A percentile compares a stretch with the other conserved stretches of the same genome.
phyloP scores from a whole-genome alignment of 2,329 filamentous ascomycete genomes.

The Fusarium sp. region DNA sequence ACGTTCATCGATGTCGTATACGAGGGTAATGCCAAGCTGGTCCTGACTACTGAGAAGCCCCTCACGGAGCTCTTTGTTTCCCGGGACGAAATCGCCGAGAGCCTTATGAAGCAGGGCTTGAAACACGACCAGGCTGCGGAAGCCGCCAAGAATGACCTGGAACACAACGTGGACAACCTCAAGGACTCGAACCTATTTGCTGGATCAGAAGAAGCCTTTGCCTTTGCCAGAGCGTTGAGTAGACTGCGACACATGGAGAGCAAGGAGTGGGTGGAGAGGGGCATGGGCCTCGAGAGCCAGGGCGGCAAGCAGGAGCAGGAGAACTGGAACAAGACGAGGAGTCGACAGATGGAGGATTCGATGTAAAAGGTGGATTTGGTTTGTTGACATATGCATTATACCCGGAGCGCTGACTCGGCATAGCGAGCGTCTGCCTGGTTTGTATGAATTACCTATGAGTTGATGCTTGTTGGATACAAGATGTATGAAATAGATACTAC shows the following conservation, averaged over 20 bases:
- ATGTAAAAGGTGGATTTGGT: slow-evolving; percentile 55
- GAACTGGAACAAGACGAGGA: slow-evolving; percentile 70
- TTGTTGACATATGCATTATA: slow-evolving; percentile 41
- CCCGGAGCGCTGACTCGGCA: slow-evolving; percentile 42
- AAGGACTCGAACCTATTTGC: slow-evolving; percentile 88
- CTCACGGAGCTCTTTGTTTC: slow-evolving; percentile 87
- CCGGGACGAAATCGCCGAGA: slow-evolving; percentile 69
- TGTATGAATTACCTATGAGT: slow-evolving; percentile 34
- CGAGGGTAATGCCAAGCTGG: slow-evolving; percentile 89
- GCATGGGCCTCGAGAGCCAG: slow-evolving; percentile 68
- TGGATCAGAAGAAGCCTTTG: slow-evolving; percentile 95
- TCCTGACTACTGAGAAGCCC: slow-evolving; percentile 87
- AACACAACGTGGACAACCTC: slow-evolving; percentile 81
- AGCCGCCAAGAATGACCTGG: slow-evolving; percentile 85
- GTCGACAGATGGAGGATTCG: slow-evolving; percentile 72
- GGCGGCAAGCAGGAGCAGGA: slow-evolving; percentile 72
- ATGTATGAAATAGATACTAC: slow-evolving; percentile 16
- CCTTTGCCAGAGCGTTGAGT: slow-evolving; percentile 87
- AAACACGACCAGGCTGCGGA: slow-evolving; percentile 58
- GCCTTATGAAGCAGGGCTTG: slow-evolving; percentile 59
- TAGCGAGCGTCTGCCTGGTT: slow-evolving; percentile 43
- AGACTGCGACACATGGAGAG: slow-evolving; percentile 92
- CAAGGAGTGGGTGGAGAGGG: slow-evolving; percentile 91
- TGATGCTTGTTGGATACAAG: slow-evolving; percentile 24
- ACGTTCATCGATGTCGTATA: slow-evolving; percentile 98